Evolutionary conservation across 2,329 filamentous ascomycete genomes (phyloP).

Genomic region (Trichoderma lentiforme): DNA sequence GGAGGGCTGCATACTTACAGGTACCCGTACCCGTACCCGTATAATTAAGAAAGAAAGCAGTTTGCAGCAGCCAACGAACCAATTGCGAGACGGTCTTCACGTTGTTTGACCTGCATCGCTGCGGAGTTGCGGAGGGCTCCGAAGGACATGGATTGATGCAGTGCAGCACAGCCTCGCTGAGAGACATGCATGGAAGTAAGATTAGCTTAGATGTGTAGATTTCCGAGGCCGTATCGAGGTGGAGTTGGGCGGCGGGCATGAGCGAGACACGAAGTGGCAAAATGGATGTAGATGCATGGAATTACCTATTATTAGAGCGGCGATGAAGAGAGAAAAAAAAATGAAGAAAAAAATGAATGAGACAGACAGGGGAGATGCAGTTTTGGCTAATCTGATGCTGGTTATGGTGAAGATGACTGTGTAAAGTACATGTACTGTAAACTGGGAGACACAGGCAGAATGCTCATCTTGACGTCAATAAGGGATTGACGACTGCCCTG

Average conservation of each 20-base stretch:
- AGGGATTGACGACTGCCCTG: neutral
- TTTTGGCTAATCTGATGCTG: neutral
- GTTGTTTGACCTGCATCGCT: neutral
- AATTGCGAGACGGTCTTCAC: neutral
- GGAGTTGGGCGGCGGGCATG: neutral
- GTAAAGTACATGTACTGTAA: neutral
- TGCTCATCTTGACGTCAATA: conserved; percentile 3
- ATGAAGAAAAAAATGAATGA: neutral
- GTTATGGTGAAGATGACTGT: neutral
- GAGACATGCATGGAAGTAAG: neutral
- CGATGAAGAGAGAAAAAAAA: neutral
- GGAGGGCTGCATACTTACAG: neutral
- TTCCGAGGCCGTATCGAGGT: neutral
- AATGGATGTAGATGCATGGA: neutral
- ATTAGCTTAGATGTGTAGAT: neutral
- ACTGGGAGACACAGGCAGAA: neutral
- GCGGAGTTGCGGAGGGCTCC: neutral
- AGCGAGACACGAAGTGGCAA: neutral
- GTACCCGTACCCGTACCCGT: neutral
- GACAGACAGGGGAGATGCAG: neutral
- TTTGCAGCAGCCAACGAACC: neutral
- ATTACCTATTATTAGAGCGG: neutral
- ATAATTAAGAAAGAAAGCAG: neutral
- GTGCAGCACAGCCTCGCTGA: neutral
- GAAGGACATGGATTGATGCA: neutral